Percentiles rank a stretch among this genome's conserved stretches.
Conservation (phyloP, 805 yeast species). For the Sugiyamaella mastotermitis region DNA sequence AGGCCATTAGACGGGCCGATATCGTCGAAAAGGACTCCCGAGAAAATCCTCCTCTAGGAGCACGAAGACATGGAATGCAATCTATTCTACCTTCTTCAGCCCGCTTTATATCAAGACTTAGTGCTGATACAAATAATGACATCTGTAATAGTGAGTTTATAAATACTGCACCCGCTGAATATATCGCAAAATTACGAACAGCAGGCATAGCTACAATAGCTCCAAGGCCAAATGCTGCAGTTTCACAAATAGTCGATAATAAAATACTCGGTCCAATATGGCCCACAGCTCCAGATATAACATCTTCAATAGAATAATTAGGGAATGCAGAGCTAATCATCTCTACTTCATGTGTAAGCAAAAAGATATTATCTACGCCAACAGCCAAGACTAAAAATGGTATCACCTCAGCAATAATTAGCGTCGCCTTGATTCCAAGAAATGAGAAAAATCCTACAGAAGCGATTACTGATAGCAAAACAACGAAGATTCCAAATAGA, state of each 20-base stretch:
- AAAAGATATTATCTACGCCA: constrained; percentile 92
- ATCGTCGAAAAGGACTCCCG: constrained; percentile 14
- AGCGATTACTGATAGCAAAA: constrained; percentile 70
- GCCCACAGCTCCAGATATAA: constrained; percentile 60
- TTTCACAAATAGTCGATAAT: constrained; percentile 69
- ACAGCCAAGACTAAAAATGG: constrained; percentile 90
- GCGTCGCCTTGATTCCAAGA: constrained; percentile 76
- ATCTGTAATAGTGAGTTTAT: constrained; percentile 73
- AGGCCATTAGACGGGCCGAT: constrained; percentile 15
- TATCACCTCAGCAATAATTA: constrained; percentile 93
- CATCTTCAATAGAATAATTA: constrained; percentile 45
- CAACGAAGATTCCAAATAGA: constrained; percentile 75
- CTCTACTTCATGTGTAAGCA: constrained; percentile 74
- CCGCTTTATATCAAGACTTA: constrained; percentile 61
- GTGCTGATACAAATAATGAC: constrained; percentile 70
- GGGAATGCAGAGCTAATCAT: constrained; percentile 44
- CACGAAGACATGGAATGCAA: constrained; percentile 49
- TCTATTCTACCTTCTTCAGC: constrained; percentile 55
- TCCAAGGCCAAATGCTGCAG: constrained; percentile 74
- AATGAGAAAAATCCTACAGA: constrained; percentile 77
- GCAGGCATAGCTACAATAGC: constrained; percentile 91
- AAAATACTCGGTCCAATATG: constrained; percentile 84
- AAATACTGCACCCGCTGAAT: constrained; percentile 80
- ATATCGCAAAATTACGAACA: constrained; percentile 85
- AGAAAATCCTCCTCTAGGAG: constrained; percentile 11